Evolutionary conservation across 306 rosid genomes (phyloP), one percentile per base, ranked within the genome.

Genomic region (Calophaca sinica): DNA sequence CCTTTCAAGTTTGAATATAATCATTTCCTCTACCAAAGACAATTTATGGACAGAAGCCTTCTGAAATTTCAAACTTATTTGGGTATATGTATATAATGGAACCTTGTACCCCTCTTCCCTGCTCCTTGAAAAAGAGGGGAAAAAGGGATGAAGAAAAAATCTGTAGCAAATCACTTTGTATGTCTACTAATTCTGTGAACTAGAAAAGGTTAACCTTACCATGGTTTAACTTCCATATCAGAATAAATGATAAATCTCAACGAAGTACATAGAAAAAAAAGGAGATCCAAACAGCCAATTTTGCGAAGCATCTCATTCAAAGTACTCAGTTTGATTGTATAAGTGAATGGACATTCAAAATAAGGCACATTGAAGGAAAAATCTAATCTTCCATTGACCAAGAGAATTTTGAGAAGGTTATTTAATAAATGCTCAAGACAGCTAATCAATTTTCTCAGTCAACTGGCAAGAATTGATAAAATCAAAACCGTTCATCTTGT

Each of bases 391-490:
- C 68, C 7, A 6, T 33, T 42, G 14, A 5, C 15, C 52, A 66
- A 6, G 49, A 68, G 60, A 63, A 63, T 67, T 61, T 78, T 59
- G 57, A 67, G 72, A 68, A 44, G 46, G 65, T 33, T 75, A 26
- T 33, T 76, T 29, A 39, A 29, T 49, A 39, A 38, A 49, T 7
- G 15, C 49, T 48, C 33, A 66, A 76, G 50, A 78, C 3, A 44
- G 50, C 53, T 46, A 75, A 32, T 68, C 51, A 63, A 70, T 64
- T 75, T 68, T 35, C 41, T 44, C 36, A 57, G 60, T 4, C 53
- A 51, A 58, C 20, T 9, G 7, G 29, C n/a, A 63, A 62, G 57
- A 68, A 60, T 45, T 36, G 38, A 68, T 50, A 58, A 32, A 55
- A 46, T 26, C 5, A 62, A 68, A 70, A 46, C 20, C 9, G 6